These are phyloP conservation scores for Coelastrella sp. DNA, from an alignment of 139 green algal species.

Conservation along the genomic window DNA sequence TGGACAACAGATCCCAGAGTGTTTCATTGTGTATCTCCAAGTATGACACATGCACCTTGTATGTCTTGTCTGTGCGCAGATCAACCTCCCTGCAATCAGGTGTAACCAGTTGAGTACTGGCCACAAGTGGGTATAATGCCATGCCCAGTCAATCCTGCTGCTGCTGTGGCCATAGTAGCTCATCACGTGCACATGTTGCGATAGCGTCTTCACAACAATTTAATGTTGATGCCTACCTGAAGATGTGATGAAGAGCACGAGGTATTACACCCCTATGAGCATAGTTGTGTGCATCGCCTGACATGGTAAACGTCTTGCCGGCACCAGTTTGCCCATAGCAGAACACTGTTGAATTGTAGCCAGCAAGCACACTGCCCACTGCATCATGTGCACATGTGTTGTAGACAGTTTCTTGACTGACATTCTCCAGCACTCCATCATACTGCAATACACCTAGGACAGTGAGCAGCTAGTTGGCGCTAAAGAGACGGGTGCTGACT, in stretches of 20 bases:
- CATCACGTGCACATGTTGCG: slow-evolving; percentile 60
- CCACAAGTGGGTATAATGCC: neutral
- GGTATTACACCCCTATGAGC: slow-evolving; percentile 81
- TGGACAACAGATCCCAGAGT: slow-evolving; percentile 81
- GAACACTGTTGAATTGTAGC: slow-evolving; percentile 86
- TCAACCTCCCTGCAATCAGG: slow-evolving; percentile 30
- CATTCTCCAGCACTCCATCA: slow-evolving; percentile 78
- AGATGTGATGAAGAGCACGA: slow-evolving; percentile 79
- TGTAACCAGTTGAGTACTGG: neutral
- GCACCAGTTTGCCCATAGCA: slow-evolving; percentile 86
- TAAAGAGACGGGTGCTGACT: neutral
- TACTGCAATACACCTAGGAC: slow-evolving; percentile 58
- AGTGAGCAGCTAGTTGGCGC: neutral
- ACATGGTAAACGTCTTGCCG: slow-evolving; percentile 90
- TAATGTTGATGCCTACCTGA: slow-evolving; percentile 53
- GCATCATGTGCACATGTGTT: slow-evolving; percentile 65
- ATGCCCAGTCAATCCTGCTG: neutral
- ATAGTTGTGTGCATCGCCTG: slow-evolving; percentile 66
- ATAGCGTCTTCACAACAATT: neutral
- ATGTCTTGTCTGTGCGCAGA: slow-evolving; percentile 38
- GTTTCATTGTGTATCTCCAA: slow-evolving; percentile 88
- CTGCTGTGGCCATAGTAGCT: neutral
- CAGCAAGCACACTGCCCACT: slow-evolving; percentile 73
- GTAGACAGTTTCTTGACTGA: slow-evolving; percentile 77
- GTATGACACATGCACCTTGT: slow-evolving; percentile 71